Evolutionary conservation across 768 basidiomycete species (phyloP).

Genomic region (Naganishia kalamii): DNA sequence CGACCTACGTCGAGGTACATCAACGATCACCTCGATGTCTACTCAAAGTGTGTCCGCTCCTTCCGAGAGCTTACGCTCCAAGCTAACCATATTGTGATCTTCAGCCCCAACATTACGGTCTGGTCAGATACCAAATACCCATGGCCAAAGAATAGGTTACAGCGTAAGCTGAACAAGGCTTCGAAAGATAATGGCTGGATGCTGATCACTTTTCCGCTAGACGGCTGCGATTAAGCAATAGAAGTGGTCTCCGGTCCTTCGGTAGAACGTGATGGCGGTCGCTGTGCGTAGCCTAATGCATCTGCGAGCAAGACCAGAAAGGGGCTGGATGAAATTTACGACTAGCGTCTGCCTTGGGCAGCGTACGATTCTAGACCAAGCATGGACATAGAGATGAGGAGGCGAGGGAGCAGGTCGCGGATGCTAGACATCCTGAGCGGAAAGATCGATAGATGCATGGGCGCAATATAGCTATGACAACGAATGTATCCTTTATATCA

Average conservation of each 20-base stretch:
- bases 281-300: not conserved
- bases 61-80: not conserved
- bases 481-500: too few relatives aligned
- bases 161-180: not conserved
- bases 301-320: not conserved
- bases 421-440: too few relatives aligned
- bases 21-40: conserved; percentile 55
- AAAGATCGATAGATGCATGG: too few relatives aligned
- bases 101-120: conserved; percentile 21
- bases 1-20: conserved; percentile 73
- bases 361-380: too few relatives aligned
- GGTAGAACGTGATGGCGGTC: not conserved
- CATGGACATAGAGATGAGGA: too few relatives aligned
- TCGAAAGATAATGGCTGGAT: not conserved
- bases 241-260: not conserved
- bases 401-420: not conserved
- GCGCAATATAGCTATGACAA: not conserved
- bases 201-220: conserved; percentile 1
- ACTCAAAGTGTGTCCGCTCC: conserved; percentile 53
- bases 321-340: too few relatives aligned
- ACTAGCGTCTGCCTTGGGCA: too few relatives aligned
- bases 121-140: conserved; percentile 59
- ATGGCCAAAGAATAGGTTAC: conserved; percentile 53
- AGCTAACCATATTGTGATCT: not conserved
- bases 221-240: conserved; percentile 14